Evolutionary conservation across 208 protist genomes (phyloP).

Genomic region (Borovskyia barvae): DNA sequence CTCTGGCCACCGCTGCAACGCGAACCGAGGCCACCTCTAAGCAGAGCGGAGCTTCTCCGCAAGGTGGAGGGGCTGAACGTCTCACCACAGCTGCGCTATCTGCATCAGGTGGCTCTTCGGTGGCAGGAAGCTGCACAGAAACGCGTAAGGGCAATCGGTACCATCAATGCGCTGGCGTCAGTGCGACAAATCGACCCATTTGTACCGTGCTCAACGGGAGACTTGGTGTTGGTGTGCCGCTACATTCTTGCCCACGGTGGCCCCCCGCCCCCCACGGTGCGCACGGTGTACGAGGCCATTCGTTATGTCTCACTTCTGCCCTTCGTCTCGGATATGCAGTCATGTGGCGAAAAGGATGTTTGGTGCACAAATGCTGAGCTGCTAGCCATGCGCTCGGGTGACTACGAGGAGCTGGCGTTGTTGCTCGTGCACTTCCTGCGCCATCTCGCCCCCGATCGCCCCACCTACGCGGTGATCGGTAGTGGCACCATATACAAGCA

Average conservation of each 20-base stretch:
- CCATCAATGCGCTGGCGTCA: conserved; percentile 55
- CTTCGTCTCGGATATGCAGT: conserved; percentile 60
- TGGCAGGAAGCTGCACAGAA: conserved; percentile 43
- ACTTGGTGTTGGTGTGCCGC: conserved; percentile 67
- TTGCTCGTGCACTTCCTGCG: conserved; percentile 78
- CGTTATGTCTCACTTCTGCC: conserved; percentile 74
- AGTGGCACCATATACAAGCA: conserved; percentile 51
- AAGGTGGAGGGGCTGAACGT: conserved; percentile 51
- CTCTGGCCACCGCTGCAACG: conserved; percentile 75
- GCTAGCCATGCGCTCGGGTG: conserved; percentile 51
- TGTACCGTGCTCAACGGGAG: conserved; percentile 68
- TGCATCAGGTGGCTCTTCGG: conserved; percentile 61
- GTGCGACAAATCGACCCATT: conserved; percentile 69
- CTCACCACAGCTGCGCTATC: conserved; percentile 46
- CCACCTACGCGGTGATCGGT: conserved; percentile 64
- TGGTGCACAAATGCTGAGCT: conserved; percentile 82
- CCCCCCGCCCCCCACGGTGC: conserved; percentile 54
- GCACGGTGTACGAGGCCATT: conserved; percentile 66
- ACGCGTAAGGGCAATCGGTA: conserved; percentile 42
- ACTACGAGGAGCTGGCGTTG: conserved; percentile 79
- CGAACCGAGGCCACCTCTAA: conserved; percentile 28
- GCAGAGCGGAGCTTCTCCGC: conserved; percentile 26
- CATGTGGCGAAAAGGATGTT: conserved; percentile 56
- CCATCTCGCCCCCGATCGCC: conserved; percentile 45
- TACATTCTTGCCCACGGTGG: conserved; percentile 68